A percentile compares a stretch with the other conserved stretches of the same genome.
Evolutionary conservation across 129 eudicot genomes (phyloP).

Genomic region (Scalesia atractyloides): DNA sequence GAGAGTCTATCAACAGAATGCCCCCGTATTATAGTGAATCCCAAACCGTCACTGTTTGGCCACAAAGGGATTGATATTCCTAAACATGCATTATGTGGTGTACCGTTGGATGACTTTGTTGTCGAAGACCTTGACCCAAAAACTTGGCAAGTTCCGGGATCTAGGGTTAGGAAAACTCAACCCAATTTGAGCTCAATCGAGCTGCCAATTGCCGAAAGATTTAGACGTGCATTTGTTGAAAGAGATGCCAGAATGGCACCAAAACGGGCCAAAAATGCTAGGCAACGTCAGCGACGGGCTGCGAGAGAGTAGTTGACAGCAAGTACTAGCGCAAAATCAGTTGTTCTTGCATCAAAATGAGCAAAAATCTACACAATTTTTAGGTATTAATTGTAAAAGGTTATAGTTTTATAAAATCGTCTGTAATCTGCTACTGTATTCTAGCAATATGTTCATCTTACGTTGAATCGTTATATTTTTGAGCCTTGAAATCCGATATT

Average conservation of each 20-base stretch:
- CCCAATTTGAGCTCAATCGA: constrained; percentile 43
- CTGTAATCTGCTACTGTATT: constrained; percentile 3
- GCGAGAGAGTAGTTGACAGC: constrained; percentile 64
- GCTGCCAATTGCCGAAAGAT: constrained; percentile 81
- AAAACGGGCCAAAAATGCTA: constrained; percentile 91
- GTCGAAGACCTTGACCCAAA: constrained; percentile 70
- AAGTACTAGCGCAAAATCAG: constrained; percentile 67
- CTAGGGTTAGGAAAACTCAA: constrained; percentile 22
- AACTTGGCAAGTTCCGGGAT: constrained; percentile 66
- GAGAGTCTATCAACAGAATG: constrained; percentile 69
- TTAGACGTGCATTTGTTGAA: constrained; percentile 88
- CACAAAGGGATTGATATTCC: constrained; percentile 70
- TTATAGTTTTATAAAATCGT: constrained; percentile 8
- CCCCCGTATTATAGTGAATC: constrained; percentile 78
- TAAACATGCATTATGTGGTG: constrained; percentile 49
- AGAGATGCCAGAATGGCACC: constrained; percentile 92
- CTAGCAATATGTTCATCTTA: constrained; percentile 16
- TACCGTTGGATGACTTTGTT: constrained; percentile 57
- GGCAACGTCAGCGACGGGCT: constrained; percentile 86
- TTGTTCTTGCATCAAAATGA: constrained; percentile 72
- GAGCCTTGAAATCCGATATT: background rate
- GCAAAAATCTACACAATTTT: constrained; percentile 49
- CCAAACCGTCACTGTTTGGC: constrained; percentile 73
- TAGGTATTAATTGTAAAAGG: constrained; percentile 19
- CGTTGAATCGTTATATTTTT: constrained; percentile 1